Evolutionary conservation across 176 grass and related monocot genomes (phyloP).

Genomic region (Urochloa ruziziensis): DNA sequence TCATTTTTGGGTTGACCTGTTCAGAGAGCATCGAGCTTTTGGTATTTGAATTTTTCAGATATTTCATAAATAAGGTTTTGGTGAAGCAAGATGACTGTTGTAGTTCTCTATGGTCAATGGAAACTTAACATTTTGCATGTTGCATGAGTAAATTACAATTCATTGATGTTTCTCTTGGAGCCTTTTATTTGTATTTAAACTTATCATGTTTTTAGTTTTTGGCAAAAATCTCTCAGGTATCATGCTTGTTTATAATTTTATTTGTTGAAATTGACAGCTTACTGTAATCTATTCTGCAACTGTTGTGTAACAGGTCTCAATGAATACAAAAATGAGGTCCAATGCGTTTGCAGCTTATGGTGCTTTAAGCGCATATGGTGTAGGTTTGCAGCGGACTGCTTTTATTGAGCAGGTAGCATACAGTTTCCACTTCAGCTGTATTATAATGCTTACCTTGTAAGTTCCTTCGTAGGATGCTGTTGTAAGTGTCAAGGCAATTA

Average conservation of each 20-base stretch:
- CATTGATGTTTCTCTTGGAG: neutral
- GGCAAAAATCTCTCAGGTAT: neutral
- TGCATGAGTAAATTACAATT: neutral
- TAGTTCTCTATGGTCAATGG: slow-evolving; percentile 2
- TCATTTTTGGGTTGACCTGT: neutral
- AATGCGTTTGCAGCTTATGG: slow-evolving; percentile 98
- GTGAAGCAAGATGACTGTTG: neutral
- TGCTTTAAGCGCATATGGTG: slow-evolving; percentile 76
- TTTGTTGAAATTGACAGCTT: neutral
- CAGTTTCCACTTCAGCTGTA: slow-evolving; percentile 15
- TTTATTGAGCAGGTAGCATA: slow-evolving; percentile 92
- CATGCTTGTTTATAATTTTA: slow-evolving; percentile 10
- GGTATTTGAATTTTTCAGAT: neutral
- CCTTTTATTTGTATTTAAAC: neutral
- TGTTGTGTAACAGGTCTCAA: slow-evolving; percentile 64
- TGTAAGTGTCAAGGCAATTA: slow-evolving; percentile 25
- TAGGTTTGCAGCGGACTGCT: slow-evolving; percentile 74
- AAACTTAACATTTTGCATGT: slow-evolving; percentile 10
- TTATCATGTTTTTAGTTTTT: neutral
- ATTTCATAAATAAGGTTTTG: slow-evolving; percentile 4
- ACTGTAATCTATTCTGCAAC: slow-evolving; percentile 16
- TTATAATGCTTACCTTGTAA: slow-evolving; percentile 18
- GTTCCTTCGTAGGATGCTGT: neutral
- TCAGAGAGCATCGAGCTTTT: neutral
- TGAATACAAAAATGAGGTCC: slow-evolving; percentile 95